Percentiles rank a stretch among this genome's conserved stretches.
These are phyloP conservation scores for Diaporthe aspalathi DNA, from an alignment of 2,329 filamentous ascomycete species.

Conservation along the genomic window DNA sequence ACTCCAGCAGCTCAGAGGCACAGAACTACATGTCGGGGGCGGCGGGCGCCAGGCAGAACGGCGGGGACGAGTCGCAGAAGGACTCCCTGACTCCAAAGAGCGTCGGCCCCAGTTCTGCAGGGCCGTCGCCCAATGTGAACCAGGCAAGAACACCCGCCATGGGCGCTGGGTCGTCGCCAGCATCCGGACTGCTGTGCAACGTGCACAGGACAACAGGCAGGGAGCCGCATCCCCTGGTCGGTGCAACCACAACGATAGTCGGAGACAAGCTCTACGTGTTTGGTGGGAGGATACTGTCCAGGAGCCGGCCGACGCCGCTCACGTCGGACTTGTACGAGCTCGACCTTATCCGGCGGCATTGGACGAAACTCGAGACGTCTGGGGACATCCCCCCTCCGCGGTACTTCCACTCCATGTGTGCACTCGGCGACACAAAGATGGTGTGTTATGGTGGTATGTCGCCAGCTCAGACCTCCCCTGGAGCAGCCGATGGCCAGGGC, in stretches of 20 bases:
- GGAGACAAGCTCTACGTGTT: conserved; percentile 98
- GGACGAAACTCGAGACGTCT: conserved; percentile 86
- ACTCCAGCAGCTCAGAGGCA: conserved; percentile 51
- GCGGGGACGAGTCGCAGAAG: conserved; percentile 55
- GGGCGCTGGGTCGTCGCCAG: conserved; percentile 42
- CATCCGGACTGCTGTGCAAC: conserved; percentile 75
- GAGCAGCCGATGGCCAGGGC: conserved; percentile 69
- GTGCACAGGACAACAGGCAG: conserved; percentile 88
- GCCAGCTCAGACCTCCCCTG: conserved; percentile 69
- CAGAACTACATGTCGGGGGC: conserved; percentile 51
- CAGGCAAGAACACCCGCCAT: conserved; percentile 54
- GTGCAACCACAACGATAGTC: conserved; percentile 92
- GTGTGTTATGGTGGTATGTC: conserved; percentile 99
- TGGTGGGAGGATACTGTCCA: conserved; percentile 87
- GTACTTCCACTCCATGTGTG: conserved; percentile 97
- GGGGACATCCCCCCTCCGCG: conserved; percentile 91
- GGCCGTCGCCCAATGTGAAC: conserved; percentile 64
- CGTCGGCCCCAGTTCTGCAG: conserved; percentile 65
- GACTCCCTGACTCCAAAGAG: conserved; percentile 64
- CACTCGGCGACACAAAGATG: conserved; percentile 92
- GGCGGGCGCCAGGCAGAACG: conserved; percentile 53
- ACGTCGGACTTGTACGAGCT: conserved; percentile 94
- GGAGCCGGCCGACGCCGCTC: conserved; percentile 81
- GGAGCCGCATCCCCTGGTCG: conserved; percentile 91
- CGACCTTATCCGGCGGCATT: conserved; percentile 90